A percentile compares a stretch with the other conserved stretches of the same genome.
Conservation (phyloP, 2,329 filamentous ascomycete genomes). For the Apiospora marii region DNA sequence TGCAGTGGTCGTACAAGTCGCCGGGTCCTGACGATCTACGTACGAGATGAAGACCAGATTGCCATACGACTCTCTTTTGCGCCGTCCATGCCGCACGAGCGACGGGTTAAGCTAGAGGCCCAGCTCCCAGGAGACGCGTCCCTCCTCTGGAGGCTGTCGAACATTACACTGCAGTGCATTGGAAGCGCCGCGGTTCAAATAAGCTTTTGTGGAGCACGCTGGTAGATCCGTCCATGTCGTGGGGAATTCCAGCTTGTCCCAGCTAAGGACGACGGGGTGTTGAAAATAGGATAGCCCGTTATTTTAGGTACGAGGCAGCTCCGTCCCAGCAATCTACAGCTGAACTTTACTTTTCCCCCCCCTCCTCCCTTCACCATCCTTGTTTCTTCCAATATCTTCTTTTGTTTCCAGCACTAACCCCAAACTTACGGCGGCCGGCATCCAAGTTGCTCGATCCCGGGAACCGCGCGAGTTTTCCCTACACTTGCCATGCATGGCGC, state of each 20-base stretch:
- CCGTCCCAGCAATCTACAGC: not conserved
- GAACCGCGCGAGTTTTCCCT: not conserved
- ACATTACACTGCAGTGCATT: slow-evolving; percentile 4
- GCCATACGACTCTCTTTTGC: not conserved
- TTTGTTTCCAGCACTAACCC: not conserved
- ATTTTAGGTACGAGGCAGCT: not conserved
- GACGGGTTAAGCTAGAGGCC: not conserved
- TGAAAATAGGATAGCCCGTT: not conserved
- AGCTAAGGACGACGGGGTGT: not conserved
- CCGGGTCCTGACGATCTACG: slow-evolving; percentile 13
- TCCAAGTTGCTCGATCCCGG: not conserved
- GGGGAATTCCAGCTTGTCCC: not conserved
- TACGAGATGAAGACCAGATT: slow-evolving; percentile 14
- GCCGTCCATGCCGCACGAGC: not conserved
- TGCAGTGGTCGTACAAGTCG: slow-evolving; percentile 10
- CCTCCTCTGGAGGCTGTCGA: slow-evolving; percentile 3
- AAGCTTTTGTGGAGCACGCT: slow-evolving; percentile 23
- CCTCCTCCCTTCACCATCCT: not conserved
- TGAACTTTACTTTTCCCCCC: not conserved
- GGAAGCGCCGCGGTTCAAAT: slow-evolving; percentile 16
- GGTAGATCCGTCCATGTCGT: slow-evolving; percentile 17
- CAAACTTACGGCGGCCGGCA: not conserved
- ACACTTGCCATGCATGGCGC: not conserved
- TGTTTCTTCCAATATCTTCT: not conserved
- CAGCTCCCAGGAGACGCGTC: not conserved